Base-by-base conservation (phyloP, 208 protist species). In the Trypanosoma rangeli region DNA sequence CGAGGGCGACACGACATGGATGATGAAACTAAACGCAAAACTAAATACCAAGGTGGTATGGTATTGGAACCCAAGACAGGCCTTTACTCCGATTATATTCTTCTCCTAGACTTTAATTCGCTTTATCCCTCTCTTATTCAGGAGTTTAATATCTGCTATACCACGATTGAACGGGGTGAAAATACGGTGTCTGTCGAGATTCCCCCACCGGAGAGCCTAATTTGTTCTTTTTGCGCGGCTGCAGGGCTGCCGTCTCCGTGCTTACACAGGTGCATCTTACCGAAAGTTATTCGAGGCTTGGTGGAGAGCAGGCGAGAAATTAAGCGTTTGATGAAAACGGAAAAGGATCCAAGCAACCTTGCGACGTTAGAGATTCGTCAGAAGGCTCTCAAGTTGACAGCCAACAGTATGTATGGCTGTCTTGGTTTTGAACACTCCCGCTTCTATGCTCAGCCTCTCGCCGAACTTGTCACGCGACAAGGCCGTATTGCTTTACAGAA, bases 61-160 rank as follows among this genome's bases (percentile, higher is more conserved):
- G 94, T 99, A 62, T 73, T 99, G 12, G 97, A 99, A 48, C 99
- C 99, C 46, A 98, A 99, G 80, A 80, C 80, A 37, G 98, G 98
- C 35, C 94, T 99, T 56, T 99, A 99, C 83, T 97, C 99, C 31
- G 97, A 98, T 58, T 99, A 95, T 79, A 94, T 99, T 67, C 81
- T 99, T 18, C 82, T 99, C 16, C 90, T 99, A 18, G 99, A 99
- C 83, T 99, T 99, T 92, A 99, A 99, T 85, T 99, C 98, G 44
- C 94, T 99, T 29, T 99, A 99, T 89, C 99, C 99, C 56, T 99
- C 98, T 24, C 98, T 99, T 64, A 99, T 99, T 71, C 96, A 99
- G 75, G 99, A 99, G 85, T 99, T 98, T 83, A 99, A 99, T 86
- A 97, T 99, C 50, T 99, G 99, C 90, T 99, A 99, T 84, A 99